Base-by-base conservation (phyloP, 2,329 filamentous ascomycete species). In the Talaromyces albobiverticillius region DNA sequence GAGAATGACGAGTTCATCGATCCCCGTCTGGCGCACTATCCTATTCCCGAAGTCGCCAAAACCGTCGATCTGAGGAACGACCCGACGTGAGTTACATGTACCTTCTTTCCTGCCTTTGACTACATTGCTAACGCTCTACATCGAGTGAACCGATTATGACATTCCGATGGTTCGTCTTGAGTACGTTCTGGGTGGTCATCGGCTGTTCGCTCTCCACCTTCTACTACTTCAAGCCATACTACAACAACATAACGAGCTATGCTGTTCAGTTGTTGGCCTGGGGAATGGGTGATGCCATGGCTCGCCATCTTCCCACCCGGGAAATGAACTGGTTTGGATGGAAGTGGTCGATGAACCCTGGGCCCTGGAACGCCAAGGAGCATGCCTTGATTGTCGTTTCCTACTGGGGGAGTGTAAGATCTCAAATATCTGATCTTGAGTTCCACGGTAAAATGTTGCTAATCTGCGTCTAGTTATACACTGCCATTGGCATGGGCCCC, bases 191-290 rank as follows among this genome's bases (percentile, higher is more conserved):
- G 46, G 31, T 48, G 20, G 4, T 48, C 9, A 18, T 48, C 46
- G 46, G 46, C 9, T 48, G 46, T 48, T 4, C 23, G 20, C 18
- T 48, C 16, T 48, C 46, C 26, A 29, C 46, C 14, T 48, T 48
- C 46, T 48, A 48, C 46, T 48, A 8, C 20, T 48, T 48, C n/a
- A 48, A 48, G 20, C 46, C 46, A 34, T 48, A 48, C 29, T 22
- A 23, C 46, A 31, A 29, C 11, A 48, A 2, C 31, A 14, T 48
- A 11, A 48, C 46, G 18, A 48, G 46, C 46, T 48, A 48, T 48
- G 46, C 46, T 16, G 46, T 48, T 13, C 46, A 48, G 26, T 34
- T 48, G 46, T 26, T 46, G 42, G 13, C 42, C 9, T 46, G 42
- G 42, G 42, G 42, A 18, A 46, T 46, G 42, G 42, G 42, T 46